These are phyloP conservation scores for Komagataea norvegica DNA, from an alignment of 1,139 yeast species.

Conservation along the genomic window DNA sequence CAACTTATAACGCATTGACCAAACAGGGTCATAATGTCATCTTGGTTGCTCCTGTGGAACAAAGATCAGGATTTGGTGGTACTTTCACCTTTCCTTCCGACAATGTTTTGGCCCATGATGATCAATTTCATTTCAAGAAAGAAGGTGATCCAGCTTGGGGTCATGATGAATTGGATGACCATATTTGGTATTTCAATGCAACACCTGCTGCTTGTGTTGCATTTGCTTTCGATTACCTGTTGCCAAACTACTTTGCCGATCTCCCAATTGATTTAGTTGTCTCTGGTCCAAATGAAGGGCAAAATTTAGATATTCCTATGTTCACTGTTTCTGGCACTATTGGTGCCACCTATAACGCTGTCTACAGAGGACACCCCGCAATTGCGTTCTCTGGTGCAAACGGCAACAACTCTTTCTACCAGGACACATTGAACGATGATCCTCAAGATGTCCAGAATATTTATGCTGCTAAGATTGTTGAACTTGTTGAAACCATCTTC, in stretches of 20 bases:
- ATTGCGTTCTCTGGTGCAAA: constrained; percentile 38
- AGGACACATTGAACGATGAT: constrained; percentile 38
- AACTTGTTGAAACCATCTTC: constrained; percentile 38
- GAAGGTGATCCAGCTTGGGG: constrained; percentile 44
- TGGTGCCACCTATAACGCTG: constrained; percentile 39
- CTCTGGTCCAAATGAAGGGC: constrained; percentile 45
- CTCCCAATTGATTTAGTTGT: constrained; percentile 39
- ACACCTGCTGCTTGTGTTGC: constrained; percentile 42
- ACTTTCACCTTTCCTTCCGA: constrained; percentile 44
- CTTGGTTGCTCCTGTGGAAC: constrained; percentile 53
- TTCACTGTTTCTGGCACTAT: constrained; percentile 43
- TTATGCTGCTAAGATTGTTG: constrained; percentile 37
- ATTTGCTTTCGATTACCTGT: constrained; percentile 38
- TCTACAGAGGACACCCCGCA: constrained; percentile 42
- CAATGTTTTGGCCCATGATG: constrained; percentile 31
- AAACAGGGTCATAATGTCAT: constrained; percentile 52
- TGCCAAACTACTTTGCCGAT: constrained; percentile 35
- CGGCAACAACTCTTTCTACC: constrained; percentile 39
- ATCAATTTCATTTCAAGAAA: constrained; percentile 37
- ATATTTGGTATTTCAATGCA: constrained; percentile 45
- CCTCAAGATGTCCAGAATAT: constrained; percentile 37
- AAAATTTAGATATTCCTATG: constrained; percentile 34
- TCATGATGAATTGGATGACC: constrained; percentile 34
- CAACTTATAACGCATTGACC: constrained; percentile 49
- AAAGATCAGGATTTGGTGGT: constrained; percentile 59